Evolutionary conservation across 2,329 filamentous ascomycete species (phyloP).

Genomic region (Cladosporium cucumerinum): DNA sequence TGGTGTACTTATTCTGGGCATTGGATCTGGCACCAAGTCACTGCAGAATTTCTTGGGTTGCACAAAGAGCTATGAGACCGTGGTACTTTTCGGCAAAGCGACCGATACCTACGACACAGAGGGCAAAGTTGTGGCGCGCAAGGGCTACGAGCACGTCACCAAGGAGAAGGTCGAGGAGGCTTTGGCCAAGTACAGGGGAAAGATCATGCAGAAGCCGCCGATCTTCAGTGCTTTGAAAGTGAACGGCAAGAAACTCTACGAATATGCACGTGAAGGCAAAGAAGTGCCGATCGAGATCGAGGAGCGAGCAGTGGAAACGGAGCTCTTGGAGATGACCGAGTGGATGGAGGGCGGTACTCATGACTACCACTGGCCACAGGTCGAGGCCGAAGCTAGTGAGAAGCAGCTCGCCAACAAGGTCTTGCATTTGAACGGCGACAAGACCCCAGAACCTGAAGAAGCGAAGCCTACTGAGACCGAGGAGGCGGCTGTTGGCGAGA

Average conservation of each 20-base stretch:
- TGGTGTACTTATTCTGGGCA: constrained; percentile 83
- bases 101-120: constrained; percentile 89
- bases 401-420: constrained; percentile 72
- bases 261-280: constrained; percentile 89
- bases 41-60: constrained; percentile 77
- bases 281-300: constrained; percentile 82
- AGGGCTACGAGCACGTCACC: constrained; percentile 77
- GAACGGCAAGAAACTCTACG: constrained; percentile 89
- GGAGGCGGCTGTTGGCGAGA: constrained; percentile 21
- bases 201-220: constrained; percentile 84
- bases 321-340: constrained; percentile 74
- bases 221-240: constrained; percentile 92
- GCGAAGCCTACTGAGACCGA: constrained; percentile 18
- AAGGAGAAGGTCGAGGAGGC: constrained; percentile 73
- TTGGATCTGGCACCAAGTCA: constrained; percentile 83
- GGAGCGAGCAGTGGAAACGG: constrained; percentile 72
- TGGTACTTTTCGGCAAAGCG: constrained; percentile 83
- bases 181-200: constrained; percentile 71
- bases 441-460: constrained; percentile 24
- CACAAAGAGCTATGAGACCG: constrained; percentile 89
- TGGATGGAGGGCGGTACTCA: constrained; percentile 81
- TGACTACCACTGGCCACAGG: constrained; percentile 71
- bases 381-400: constrained; percentile 73
- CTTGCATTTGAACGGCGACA: constrained; percentile 39
- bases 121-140: constrained; percentile 75